Percentiles rank a stretch among this genome's conserved stretches.
Conservation (phyloP, 2,329 filamentous ascomycete genomes). For the Rhexocercosporidium sp. region DNA sequence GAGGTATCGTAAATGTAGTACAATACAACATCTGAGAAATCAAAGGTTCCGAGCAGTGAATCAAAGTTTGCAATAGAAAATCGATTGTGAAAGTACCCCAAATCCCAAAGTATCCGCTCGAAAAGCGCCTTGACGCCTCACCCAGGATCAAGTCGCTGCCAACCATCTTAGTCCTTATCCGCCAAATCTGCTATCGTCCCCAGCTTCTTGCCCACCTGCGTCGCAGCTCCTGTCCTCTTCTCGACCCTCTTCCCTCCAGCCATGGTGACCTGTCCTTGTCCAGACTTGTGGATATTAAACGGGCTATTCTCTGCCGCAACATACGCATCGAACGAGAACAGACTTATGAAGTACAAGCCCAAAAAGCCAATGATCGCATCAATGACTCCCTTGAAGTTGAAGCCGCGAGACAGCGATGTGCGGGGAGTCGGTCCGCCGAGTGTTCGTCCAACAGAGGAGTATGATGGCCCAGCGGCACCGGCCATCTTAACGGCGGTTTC, state of each 20-base stretch:
- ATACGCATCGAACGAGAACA: conserved; percentile 70
- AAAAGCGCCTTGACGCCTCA: background rate
- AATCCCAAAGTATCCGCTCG: background rate
- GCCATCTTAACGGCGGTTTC: conserved; percentile 67
- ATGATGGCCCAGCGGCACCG: conserved; percentile 51
- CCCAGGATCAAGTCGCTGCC: background rate
- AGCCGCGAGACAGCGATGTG: conserved; percentile 33
- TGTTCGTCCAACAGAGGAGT: conserved; percentile 61
- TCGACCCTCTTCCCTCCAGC: conserved; percentile 26
- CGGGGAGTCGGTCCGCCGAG: conserved; percentile 52
- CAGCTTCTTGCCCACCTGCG: conserved; percentile 39
- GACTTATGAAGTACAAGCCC: conserved; percentile 64
- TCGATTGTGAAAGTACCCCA: background rate
- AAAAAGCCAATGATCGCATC: conserved; percentile 59
- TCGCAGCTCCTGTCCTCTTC: conserved; percentile 39
- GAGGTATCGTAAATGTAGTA: background rate
- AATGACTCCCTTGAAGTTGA: conserved; percentile 52
- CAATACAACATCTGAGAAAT: too few relatives aligned
- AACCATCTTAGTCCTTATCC: conserved; percentile 2
- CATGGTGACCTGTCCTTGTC: conserved; percentile 28
- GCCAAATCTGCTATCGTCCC: conserved; percentile 43
- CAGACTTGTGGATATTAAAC: conserved; percentile 56
- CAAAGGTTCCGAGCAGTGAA: too few relatives aligned
- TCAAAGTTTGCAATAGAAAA: background rate
- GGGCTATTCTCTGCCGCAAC: conserved; percentile 63